Conservation (phyloP, 371 early-diverging fungal genomes). For the Haplosporangium sp. region DNA sequence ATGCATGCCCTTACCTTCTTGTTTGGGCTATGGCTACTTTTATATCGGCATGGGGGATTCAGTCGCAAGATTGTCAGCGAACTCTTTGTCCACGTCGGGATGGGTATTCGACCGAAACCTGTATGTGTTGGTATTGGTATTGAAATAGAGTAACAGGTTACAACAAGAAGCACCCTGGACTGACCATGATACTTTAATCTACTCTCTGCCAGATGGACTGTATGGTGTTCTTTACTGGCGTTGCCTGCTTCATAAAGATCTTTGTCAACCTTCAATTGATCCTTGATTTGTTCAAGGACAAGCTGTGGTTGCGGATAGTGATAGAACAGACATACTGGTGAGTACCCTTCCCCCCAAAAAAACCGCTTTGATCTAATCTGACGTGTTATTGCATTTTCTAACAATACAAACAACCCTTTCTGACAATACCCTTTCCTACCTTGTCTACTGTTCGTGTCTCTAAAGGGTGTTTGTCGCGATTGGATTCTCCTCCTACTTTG, state of each 20-base stretch:
- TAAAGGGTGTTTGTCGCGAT: conserved; percentile 47
- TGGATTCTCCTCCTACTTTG: conserved; percentile 53
- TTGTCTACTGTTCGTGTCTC: too few species aligned
- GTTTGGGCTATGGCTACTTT: conserved; percentile 43
- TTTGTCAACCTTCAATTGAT: conserved; percentile 33
- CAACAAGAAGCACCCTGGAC: too few species aligned
- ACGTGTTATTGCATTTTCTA: not conserved
- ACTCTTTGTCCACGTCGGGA: conserved; percentile 34
- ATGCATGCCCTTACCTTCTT: conserved; percentile 38
- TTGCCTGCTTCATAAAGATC: conserved; percentile 40
- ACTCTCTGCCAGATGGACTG: conserved; percentile 39
- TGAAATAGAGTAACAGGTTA: too few species aligned
- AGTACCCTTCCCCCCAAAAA: not conserved
- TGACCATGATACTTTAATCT: not conserved
- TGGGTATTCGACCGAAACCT: conserved; percentile 47
- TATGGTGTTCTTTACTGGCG: conserved; percentile 35
- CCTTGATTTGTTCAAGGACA: conserved; percentile 37
- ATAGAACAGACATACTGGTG: conserved; percentile 52
- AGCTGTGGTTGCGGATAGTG: conserved; percentile 43
- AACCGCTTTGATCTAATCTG: not conserved
- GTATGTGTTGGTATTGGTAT: conserved; percentile 7
- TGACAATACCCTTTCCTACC: too few species aligned
- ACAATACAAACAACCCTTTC: not conserved
- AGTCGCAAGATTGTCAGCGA: conserved; percentile 44
- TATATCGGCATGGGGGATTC: conserved; percentile 45